phyloP scores from a whole-genome alignment of 2,329 filamentous ascomycete species.

The Colletotrichum eleusines region DNA sequence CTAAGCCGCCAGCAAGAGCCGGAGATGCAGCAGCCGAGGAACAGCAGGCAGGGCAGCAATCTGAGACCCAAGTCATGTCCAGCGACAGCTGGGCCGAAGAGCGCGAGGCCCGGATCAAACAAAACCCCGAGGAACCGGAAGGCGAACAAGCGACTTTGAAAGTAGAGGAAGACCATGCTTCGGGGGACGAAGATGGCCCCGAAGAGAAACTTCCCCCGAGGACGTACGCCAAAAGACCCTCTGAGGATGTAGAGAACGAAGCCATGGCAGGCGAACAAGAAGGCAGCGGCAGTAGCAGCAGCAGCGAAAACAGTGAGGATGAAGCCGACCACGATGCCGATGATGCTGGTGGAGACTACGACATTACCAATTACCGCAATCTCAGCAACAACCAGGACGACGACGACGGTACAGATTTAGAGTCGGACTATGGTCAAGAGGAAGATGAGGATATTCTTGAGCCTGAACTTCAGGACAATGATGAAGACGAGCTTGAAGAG shows the following conservation, averaged over 20 bases:
- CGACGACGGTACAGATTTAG: slow-evolving; percentile 39
- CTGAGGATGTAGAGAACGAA: slow-evolving; percentile 12
- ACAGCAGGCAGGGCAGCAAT: neutral
- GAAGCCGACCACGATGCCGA: slow-evolving; percentile 37
- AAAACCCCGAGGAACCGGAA: slow-evolving; percentile 12
- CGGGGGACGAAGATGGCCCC: slow-evolving; percentile 28
- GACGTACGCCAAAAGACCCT: slow-evolving; percentile 31
- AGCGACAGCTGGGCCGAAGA: slow-evolving; percentile 24
- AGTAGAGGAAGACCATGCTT: slow-evolving; percentile 26
- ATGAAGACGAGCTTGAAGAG: slow-evolving; percentile 39
- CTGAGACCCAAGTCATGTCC: slow-evolving; percentile 7
- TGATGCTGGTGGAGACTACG: slow-evolving; percentile 41
- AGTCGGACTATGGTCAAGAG: slow-evolving; percentile 41
- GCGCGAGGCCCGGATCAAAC: neutral
- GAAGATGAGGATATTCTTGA: slow-evolving; percentile 33
- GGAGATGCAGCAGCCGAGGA: neutral
- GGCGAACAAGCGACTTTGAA: slow-evolving; percentile 20
- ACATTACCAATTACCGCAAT: slow-evolving; percentile 42
- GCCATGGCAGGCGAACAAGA: slow-evolving; percentile 1
- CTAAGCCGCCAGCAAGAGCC: neutral
- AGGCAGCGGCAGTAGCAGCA: slow-evolving; percentile 18
- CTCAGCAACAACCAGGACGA: slow-evolving; percentile 43
- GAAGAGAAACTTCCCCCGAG: slow-evolving; percentile 13
- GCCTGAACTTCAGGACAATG: slow-evolving; percentile 22
- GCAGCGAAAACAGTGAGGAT: slow-evolving; percentile 29